Percentiles rank a stretch among this genome's conserved stretches.
Conservation (phyloP, 2,329 filamentous ascomycete genomes). For the Rugonectria rugulosa region DNA sequence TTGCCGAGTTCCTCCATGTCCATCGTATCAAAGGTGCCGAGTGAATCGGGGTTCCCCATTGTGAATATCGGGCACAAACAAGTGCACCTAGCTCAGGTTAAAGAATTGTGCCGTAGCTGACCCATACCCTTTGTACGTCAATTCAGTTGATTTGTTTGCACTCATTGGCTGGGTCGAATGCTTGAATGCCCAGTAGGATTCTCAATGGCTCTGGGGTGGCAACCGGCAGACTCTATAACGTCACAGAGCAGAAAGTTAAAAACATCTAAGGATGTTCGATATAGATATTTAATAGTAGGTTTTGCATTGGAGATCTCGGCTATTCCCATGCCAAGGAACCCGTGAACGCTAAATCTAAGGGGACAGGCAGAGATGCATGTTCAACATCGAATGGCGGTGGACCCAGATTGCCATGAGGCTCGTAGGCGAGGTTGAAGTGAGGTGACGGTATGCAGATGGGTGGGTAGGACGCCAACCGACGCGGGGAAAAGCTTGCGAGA, state of each 20-base stretch:
- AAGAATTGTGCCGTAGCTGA: too few species aligned
- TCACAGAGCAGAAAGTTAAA: too few species aligned
- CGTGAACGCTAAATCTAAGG: background rate
- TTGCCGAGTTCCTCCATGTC: slow-evolving; percentile 45
- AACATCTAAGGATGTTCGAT: too few species aligned
- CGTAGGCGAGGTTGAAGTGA: slow-evolving; percentile 22
- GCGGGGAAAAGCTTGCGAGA: slow-evolving; percentile 29
- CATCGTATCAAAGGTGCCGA: slow-evolving; percentile 4
- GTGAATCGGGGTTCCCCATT: background rate
- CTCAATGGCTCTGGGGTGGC: too few species aligned
- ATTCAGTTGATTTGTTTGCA: too few species aligned
- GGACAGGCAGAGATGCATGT: background rate
- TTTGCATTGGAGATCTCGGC: background rate
- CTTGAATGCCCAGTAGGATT: too few species aligned
- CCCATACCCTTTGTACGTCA: too few species aligned
- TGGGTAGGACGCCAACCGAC: slow-evolving; percentile 24
- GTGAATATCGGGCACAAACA: background rate
- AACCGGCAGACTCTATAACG: too few species aligned
- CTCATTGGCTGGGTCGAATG: too few species aligned
- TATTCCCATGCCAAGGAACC: background rate
- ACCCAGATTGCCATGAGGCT: slow-evolving; percentile 15
- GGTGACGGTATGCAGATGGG: slow-evolving; percentile 9
- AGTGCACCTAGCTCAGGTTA: too few species aligned
- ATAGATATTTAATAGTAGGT: background rate
- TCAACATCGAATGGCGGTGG: slow-evolving; percentile 7